These are phyloP conservation scores for Myrica gale DNA, from an alignment of 306 rosid species.

Conservation along the genomic window DNA sequence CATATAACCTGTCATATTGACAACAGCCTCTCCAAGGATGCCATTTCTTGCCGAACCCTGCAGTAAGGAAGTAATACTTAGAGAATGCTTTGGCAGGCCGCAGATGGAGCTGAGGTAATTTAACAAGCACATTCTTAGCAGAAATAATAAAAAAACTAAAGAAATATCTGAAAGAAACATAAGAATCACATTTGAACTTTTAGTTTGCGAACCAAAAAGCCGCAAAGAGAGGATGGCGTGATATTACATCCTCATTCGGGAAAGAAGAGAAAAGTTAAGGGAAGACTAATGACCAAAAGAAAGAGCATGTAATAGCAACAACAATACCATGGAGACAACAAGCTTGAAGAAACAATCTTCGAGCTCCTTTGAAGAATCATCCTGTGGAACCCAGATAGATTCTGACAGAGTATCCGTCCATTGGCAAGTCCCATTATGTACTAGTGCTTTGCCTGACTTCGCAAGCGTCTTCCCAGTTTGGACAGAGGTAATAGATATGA, in stretches of 20 bases:
- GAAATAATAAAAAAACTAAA: background rate
- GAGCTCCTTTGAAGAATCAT: slow-evolving; percentile 34
- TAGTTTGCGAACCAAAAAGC: background rate
- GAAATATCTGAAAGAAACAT: background rate
- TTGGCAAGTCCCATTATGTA: slow-evolving; percentile 53
- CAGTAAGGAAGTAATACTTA: slow-evolving; percentile 1
- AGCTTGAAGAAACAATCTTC: slow-evolving; percentile 50
- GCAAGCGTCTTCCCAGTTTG: slow-evolving; percentile 49
- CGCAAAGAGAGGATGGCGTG: background rate
- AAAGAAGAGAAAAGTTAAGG: background rate
- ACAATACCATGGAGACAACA: slow-evolving; percentile 53
- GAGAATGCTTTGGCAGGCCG: background rate
- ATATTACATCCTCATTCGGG: background rate
- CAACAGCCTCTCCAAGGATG: slow-evolving; percentile 56
- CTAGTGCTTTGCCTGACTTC: slow-evolving; percentile 44
- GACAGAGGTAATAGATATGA: slow-evolving; percentile 45
- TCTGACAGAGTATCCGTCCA: slow-evolving; percentile 56
- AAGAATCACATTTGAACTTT: background rate
- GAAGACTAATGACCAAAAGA: background rate
- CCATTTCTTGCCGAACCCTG: slow-evolving; percentile 60
- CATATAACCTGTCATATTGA: slow-evolving; percentile 43
- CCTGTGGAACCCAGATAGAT: slow-evolving; percentile 42
- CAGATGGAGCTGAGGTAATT: background rate
- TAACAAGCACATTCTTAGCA: background rate
- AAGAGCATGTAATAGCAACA: background rate